Base-by-base conservation (phyloP, 495 filamentous ascomycete species). In the Hypoxylon lienhwacheense region DNA sequence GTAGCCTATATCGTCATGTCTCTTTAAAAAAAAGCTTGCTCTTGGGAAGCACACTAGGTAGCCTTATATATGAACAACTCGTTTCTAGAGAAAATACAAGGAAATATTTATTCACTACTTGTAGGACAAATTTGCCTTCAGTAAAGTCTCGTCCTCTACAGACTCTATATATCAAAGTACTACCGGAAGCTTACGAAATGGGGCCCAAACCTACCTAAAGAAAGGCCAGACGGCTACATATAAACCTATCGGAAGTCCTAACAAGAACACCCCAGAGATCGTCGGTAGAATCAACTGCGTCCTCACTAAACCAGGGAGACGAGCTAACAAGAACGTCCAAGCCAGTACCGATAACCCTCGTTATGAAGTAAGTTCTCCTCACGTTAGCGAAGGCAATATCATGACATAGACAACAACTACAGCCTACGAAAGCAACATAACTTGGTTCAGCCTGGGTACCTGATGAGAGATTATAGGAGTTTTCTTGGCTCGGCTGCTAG, bases 341-440 rank as follows among this genome's bases (percentile, higher is more conserved):
- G 71, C 71, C 10, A 71, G 68, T 31, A 7, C 36, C 10, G 63
- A 70, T 1, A 62, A 53, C 19, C 71, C 71, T 16, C 57, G 71
- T 12, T 73, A 73, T 29, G 71, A 73, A 63, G 70, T 67, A 24
- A 25, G 65, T 46, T 5, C 2, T 35, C 28, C 19, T 14, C 7
- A 1, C 2, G n/a, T 5, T 3, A 11, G 7, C 4, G 0, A 10
- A 26, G 25, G 15, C 6, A 25, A 11, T 24, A 4, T 11, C 26
- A 35, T 28, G 20, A 73, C 70, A 0, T 69, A 69, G 15, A 73
- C 70, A 54, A 63, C 49, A 10, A 66, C 65, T 3, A 55, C 69
- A 19, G 51, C 73, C 8, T 68, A 70, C n/a, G 67, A 73, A 51
- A 40, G 17, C 11, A 73, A 67, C 36, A 73, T 73, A 22, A n/a